Conservation (phyloP, 2,329 filamentous ascomycete species). For the Ceratocystis lukuohia region DNA sequence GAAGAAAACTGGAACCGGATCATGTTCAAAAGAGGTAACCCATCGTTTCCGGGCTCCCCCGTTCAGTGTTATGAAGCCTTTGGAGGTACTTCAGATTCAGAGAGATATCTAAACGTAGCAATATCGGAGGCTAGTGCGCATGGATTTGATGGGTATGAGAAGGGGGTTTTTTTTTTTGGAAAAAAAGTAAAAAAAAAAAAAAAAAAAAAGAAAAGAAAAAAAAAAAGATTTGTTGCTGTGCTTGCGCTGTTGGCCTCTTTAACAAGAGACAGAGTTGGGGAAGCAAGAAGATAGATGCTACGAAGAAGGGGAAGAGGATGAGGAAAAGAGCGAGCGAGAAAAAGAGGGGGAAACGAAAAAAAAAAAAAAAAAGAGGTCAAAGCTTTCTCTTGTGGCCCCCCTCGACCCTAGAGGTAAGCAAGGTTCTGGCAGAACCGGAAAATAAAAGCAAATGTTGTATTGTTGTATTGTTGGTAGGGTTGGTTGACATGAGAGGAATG, state of each 20-base stretch:
- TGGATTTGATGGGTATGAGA: not conserved
- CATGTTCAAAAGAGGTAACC: not conserved
- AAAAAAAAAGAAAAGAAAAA: no score
- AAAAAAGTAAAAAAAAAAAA: no score
- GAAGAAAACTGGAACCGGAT: not conserved
- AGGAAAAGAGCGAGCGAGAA: not conserved
- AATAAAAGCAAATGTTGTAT: no score
- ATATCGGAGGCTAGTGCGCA: no score
- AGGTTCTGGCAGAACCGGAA: not conserved
- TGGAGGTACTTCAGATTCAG: not conserved
- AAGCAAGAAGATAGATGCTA: not conserved
- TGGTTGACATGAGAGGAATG: not conserved
- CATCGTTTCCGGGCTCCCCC: not conserved
- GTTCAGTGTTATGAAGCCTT: not conserved
- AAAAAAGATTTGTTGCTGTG: no score
- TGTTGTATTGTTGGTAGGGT: no score
- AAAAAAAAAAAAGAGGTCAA: not conserved
- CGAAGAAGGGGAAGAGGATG: not conserved
- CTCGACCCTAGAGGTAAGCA: not conserved
- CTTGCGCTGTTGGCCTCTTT: no score
- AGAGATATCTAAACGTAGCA: not conserved
- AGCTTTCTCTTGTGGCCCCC: not conserved
- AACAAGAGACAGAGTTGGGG: no score
- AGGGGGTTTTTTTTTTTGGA: no score
- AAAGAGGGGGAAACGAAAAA: not conserved